A percentile compares a stretch with the other conserved stretches of the same genome.
Conservation (phyloP, 2,329 filamentous ascomycete species). For the Aureobasidium musti region DNA sequence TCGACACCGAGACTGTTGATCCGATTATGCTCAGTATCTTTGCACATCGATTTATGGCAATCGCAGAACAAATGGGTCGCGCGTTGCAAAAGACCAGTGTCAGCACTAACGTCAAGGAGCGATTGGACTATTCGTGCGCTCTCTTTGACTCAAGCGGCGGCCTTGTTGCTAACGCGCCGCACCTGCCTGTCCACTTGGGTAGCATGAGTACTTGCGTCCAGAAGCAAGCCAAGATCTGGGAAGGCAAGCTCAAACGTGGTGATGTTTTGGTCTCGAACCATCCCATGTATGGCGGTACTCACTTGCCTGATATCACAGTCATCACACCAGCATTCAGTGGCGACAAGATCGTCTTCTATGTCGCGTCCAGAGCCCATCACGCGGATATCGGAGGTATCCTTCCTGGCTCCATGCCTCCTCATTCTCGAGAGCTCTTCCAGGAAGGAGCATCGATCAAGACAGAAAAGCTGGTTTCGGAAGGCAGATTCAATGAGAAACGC, state of each 20-base stretch:
- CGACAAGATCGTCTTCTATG: constrained; percentile 77
- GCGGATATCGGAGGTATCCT: constrained; percentile 83
- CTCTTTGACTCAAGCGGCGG: constrained; percentile 75
- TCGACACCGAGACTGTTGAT: constrained; percentile 62
- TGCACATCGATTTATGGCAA: constrained; percentile 80
- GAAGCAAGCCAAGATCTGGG: constrained; percentile 78
- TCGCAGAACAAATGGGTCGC: constrained; percentile 81
- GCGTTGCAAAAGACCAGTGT: constrained; percentile 78
- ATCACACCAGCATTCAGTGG: constrained; percentile 77
- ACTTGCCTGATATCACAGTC: constrained; percentile 80
- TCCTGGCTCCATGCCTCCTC: constrained; percentile 79
- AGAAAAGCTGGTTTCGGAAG: constrained; percentile 71
- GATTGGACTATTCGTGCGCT: constrained; percentile 80
- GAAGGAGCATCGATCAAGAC: constrained; percentile 59
- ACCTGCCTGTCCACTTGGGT: constrained; percentile 78
- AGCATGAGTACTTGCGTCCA: constrained; percentile 84
- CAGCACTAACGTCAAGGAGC: constrained; percentile 78
- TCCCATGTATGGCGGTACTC: constrained; percentile 80
- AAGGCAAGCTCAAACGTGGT: constrained; percentile 72
- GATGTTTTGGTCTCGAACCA: constrained; percentile 85
- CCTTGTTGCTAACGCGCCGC: constrained; percentile 74
- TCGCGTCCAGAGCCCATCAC: constrained; percentile 77
- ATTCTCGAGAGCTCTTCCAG: constrained; percentile 62
- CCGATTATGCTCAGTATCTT: constrained; percentile 79
- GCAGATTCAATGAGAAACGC: constrained; percentile 74